Evolutionary conservation across 2,329 filamentous ascomycete species (phyloP).

Genomic region (Aspergillus pseudoviridinutans): DNA sequence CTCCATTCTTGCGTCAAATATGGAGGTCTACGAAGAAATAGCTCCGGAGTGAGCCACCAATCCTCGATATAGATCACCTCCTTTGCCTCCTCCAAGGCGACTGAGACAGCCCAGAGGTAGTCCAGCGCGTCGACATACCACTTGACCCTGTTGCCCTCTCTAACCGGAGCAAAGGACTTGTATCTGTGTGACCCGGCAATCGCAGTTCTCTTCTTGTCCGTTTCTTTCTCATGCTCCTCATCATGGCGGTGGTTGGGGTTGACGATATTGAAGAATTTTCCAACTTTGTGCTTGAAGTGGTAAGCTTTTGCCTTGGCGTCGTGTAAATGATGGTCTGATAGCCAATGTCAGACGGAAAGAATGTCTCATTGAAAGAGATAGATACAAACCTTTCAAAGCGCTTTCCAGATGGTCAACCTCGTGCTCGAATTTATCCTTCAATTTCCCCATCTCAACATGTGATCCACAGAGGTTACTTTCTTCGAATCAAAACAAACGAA

Average conservation of each 20-base stretch:
- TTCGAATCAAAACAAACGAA: background rate
- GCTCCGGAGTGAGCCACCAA: constrained; percentile 94
- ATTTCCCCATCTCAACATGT: constrained; percentile 20
- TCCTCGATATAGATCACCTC: constrained; percentile 95
- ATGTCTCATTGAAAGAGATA: background rate
- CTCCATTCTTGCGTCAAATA: constrained; percentile 80
- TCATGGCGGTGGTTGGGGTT: constrained; percentile 90
- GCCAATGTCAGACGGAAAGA: background rate
- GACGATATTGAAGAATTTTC: constrained; percentile 65
- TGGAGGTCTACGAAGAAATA: constrained; percentile 79
- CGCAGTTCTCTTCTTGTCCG: constrained; percentile 72
- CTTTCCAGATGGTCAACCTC: constrained; percentile 21
- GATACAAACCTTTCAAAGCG: constrained; percentile 23
- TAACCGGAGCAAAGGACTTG: constrained; percentile 84
- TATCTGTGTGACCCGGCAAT: constrained; percentile 76
- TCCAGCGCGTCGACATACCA: constrained; percentile 97
- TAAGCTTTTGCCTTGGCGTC: constrained; percentile 49
- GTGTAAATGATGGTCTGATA: constrained; percentile 33
- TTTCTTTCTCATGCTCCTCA: constrained; percentile 81
- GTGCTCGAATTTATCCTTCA: constrained; percentile 21
- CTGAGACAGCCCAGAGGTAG: constrained; percentile 92
- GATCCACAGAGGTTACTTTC: background rate
- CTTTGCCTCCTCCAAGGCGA: constrained; percentile 81
- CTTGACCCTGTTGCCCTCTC: constrained; percentile 80
- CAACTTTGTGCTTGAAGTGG: constrained; percentile 60